Base-by-base conservation (phyloP, 1,284 basidiomycete species). In the Phlebopus sp. region DNA sequence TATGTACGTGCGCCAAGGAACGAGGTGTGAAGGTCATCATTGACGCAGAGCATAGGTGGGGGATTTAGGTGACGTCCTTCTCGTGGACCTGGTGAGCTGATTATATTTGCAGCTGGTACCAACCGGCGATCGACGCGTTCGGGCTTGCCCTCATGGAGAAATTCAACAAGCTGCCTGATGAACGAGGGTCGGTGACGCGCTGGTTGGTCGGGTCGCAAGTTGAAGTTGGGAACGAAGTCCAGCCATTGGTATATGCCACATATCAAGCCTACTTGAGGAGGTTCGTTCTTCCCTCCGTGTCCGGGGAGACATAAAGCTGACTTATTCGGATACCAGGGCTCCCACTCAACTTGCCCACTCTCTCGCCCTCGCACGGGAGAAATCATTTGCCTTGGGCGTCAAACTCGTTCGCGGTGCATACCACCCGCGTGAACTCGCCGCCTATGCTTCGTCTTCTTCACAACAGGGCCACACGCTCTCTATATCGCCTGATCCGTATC, bases 321-420 rank as follows among this genome's bases (percentile, higher is more conserved):
- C 32, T 29, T 30, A 36, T 30, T 45, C 35, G n/a, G 10, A 38
- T 41, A 27, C 34, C 50, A 86, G 89, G 51, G 86, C 82, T 1
- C 85, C 85, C 0, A 66, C 71, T 19, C 83, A 92, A 53, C 77
- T 97, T 15, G 71, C 71, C 0, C 78, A 79, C 25, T 79, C 84
- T 29, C 69, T 95, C 38, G 69, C 70, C n/a, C 83, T 90, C 47
- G 88, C 95, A 7, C 74, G 81, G 53, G 67, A 66, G 39, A 74
- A 84, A 56, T 76, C 79, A 37, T 97, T 93, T 66, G 76, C 87
- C 0, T 78, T 98, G 2, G 95, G 95, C 14, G 83, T 95, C 53
- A 98, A 98, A 70, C 86, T 98, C 47, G 95, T 98, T 29, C 83
- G 96, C 19, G 96, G 95, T 0, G 95, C 95, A 2, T 98, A 97